Evolutionary conservation across 1,284 basidiomycete species (phyloP).

Genomic region (Caloboletus firmus): DNA sequence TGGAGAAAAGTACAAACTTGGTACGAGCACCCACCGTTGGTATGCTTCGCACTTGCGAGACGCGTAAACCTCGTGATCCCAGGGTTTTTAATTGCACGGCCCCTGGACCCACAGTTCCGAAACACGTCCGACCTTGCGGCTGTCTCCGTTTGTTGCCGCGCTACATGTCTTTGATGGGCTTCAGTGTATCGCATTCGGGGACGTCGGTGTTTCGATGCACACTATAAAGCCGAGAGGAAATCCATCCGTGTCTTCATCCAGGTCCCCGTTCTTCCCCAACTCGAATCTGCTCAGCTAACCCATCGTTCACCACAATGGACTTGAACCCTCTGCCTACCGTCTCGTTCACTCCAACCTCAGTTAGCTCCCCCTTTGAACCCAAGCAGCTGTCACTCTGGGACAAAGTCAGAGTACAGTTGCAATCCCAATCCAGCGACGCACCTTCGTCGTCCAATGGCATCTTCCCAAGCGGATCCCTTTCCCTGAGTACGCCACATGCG

Average conservation of each 20-base stretch:
- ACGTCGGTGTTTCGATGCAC: slow-evolving; percentile 4
- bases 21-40: slow-evolving; percentile 6
- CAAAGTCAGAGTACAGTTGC: slow-evolving; percentile 37
- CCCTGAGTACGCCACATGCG: slow-evolving; percentile 42
- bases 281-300: background rate
- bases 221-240: slow-evolving; percentile 24
- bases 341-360: slow-evolving; percentile 38
- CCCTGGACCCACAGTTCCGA: slow-evolving; percentile 20
- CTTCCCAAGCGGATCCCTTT: slow-evolving; percentile 40
- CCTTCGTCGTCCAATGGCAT: slow-evolving; percentile 37
- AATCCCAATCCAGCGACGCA: slow-evolving; percentile 26
- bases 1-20: slow-evolving; percentile 9
- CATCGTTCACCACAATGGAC: slow-evolving; percentile 23
- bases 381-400: slow-evolving; percentile 40
- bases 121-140: slow-evolving; percentile 10
- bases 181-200: slow-evolving; percentile 7
- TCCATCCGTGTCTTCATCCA: background rate
- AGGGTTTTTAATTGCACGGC: slow-evolving; percentile 21
- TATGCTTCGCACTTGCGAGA: slow-evolving; percentile 16
- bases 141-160: slow-evolving; percentile 12
- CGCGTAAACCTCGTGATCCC: slow-evolving; percentile 14
- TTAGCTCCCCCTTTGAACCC: slow-evolving; percentile 44
- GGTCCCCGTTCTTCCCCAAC: background rate
- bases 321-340: slow-evolving; percentile 29
- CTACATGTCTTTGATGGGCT: slow-evolving; percentile 6